phyloP scores from a whole-genome alignment of 177 flowering plant species.

The Telopea speciosissima region DNA sequence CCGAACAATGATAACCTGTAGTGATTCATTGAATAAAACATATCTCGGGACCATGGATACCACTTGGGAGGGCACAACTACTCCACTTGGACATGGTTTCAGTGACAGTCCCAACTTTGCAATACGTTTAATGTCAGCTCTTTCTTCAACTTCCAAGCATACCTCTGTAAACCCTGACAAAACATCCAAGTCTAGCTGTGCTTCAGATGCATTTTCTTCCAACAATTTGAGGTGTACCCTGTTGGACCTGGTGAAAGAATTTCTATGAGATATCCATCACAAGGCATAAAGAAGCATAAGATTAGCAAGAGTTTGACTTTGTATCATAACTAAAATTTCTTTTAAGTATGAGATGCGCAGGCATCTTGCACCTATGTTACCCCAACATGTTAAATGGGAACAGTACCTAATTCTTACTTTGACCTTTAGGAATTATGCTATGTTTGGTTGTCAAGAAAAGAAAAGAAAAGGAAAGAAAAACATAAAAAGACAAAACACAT shows the following conservation, averaged over 20 bases:
- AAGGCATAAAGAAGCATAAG: neutral
- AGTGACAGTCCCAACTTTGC: conserved; percentile 63
- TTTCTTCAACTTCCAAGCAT: conserved; percentile 41
- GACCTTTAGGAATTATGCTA: no score
- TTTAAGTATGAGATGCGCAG: no score
- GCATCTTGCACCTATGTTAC: neutral
- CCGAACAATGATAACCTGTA: conserved; percentile 50
- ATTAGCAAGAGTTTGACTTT: no score
- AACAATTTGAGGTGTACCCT: conserved; percentile 44
- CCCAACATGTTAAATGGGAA: no score
- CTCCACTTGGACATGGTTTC: conserved; percentile 36
- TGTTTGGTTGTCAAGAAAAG: no score
- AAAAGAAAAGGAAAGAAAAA: no score
- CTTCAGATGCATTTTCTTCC: conserved; percentile 43
- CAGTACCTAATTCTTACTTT: no score
- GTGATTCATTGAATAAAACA: conserved; percentile 63
- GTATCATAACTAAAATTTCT: no score
- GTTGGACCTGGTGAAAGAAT: conserved; percentile 46
- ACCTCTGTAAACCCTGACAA: conserved; percentile 81
- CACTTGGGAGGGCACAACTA: conserved; percentile 44
- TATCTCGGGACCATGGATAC: conserved; percentile 68
- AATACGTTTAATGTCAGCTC: conserved; percentile 32
- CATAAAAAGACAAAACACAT: no score
- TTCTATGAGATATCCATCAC: conserved; percentile 9
- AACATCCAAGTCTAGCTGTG: conserved; percentile 64